Conservation (phyloP, 768 basidiomycete genomes). For the Termitomyces sp. region DNA sequence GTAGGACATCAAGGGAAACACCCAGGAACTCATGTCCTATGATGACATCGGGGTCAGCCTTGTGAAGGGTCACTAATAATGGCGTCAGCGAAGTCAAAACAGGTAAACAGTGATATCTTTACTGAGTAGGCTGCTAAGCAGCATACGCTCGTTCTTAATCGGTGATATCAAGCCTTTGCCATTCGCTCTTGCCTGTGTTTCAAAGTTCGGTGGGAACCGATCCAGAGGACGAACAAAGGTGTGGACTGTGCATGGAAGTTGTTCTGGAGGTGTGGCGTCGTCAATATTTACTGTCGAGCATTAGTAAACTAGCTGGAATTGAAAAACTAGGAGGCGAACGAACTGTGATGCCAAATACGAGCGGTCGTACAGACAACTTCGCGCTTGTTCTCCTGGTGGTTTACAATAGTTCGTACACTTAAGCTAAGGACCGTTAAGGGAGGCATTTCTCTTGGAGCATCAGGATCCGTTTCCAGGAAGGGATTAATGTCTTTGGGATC, state of each 20-base stretch:
- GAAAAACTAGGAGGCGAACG: conserved; percentile 8
- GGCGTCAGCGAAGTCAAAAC: not conserved
- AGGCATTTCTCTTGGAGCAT: conserved; percentile 74
- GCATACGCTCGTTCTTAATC: conserved; percentile 75
- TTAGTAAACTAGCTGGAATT: not conserved
- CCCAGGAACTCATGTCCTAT: conserved; percentile 94
- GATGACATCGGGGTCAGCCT: conserved; percentile 90
- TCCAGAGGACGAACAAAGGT: conserved; percentile 90
- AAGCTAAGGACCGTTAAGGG: conserved; percentile 90
- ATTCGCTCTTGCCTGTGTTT: conserved; percentile 55
- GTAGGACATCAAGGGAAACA: conserved; percentile 81
- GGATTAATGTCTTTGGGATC: conserved; percentile 89
- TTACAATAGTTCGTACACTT: conserved; percentile 84
- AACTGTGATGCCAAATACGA: conserved; percentile 72
- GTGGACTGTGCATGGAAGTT: conserved; percentile 73
- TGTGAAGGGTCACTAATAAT: conserved; percentile 60
- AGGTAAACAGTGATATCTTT: conserved; percentile 10
- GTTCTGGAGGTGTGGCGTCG: conserved; percentile 86
- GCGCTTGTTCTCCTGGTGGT: conserved; percentile 90
- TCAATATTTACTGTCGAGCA: conserved; percentile 71
- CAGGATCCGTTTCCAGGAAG: conserved; percentile 62
- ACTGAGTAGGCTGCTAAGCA: conserved; percentile 81
- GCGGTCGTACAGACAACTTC: conserved; percentile 86
- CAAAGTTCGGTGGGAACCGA: conserved; percentile 81
- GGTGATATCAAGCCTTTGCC: conserved; percentile 67